Conservation (phyloP, 2,329 filamentous ascomycete genomes). For the Paracamarosporium sp. region DNA sequence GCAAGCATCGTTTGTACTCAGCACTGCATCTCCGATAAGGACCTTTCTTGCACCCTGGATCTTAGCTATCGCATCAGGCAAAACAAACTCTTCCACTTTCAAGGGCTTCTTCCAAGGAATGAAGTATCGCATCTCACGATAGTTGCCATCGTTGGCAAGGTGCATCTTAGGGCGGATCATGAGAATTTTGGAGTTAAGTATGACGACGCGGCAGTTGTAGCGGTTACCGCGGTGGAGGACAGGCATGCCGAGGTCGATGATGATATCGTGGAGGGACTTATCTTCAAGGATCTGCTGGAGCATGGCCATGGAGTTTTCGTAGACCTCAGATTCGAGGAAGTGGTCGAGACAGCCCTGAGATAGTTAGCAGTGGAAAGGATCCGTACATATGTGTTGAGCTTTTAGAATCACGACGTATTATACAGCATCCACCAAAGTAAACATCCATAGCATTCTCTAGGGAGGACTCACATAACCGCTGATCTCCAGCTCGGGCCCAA, state of each 20-base stretch:
- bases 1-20: conserved; percentile 67
- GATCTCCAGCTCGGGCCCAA: conserved; percentile 56
- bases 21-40: conserved; percentile 72
- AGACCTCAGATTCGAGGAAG: conserved; percentile 54
- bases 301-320: conserved; percentile 14
- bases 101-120: conserved; percentile 50
- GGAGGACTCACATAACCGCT: conserved; percentile 22
- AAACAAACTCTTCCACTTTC: conserved; percentile 69
- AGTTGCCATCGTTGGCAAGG: conserved; percentile 73
- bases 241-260: conserved; percentile 36
- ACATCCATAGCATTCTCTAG: no score
- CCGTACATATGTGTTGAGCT: no score
- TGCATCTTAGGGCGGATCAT: conserved; percentile 75
- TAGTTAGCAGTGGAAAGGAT: no score
- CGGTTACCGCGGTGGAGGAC: conserved; percentile 6
- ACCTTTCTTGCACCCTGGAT: conserved; percentile 64
- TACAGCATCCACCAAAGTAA: no score
- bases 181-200: conserved; percentile 70
- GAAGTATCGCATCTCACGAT: conserved; percentile 49
- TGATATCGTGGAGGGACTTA: conserved; percentile 5
- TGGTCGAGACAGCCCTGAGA: conserved; percentile 62
- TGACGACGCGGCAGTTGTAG: conserved; percentile 63
- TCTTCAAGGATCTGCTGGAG: neutral
- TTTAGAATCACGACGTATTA: no score
- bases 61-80: conserved; percentile 64